These are phyloP conservation scores for Mariannaea elegans DNA, from an alignment of 2,329 filamentous ascomycete species.

Conservation along the genomic window DNA sequence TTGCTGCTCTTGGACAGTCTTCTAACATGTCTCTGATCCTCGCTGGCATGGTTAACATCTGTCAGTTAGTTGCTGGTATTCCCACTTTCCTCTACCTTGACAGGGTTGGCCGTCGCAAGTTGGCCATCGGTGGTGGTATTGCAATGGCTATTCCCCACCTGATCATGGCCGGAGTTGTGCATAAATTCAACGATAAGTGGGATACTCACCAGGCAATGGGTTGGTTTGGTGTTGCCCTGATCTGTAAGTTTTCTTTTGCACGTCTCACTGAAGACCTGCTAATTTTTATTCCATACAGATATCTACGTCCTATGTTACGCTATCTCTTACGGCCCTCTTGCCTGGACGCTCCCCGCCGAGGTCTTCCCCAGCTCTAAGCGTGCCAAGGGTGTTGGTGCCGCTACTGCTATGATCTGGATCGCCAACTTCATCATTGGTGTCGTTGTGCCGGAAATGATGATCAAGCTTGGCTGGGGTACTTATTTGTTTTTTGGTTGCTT, in stretches of 20 bases:
- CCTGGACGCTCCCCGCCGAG: conserved; percentile 48
- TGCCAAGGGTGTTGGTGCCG: conserved; percentile 47
- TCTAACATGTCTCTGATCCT: conserved; percentile 43
- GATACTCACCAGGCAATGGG: conserved; percentile 23
- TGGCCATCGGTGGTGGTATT: conserved; percentile 29
- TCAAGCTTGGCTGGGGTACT: conserved; percentile 56
- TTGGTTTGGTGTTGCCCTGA: conserved; percentile 27
- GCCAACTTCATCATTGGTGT: conserved; percentile 54
- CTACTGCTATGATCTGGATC: conserved; percentile 48
- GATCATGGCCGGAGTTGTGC: conserved; percentile 29
- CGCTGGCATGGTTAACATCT: conserved; percentile 47
- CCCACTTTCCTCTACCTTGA: conserved; percentile 43
- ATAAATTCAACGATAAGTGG: conserved; percentile 28
- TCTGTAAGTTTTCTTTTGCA: conserved; percentile 20
- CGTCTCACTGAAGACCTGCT: not conserved
- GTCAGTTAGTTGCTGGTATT: conserved; percentile 43
- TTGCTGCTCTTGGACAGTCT: conserved; percentile 39
- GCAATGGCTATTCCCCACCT: conserved; percentile 32
- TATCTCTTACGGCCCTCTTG: conserved; percentile 44
- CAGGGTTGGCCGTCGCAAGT: conserved; percentile 41
- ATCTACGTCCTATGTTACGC: conserved; percentile 42
- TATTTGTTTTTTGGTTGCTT: conserved; percentile 65
- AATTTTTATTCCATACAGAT: not conserved
- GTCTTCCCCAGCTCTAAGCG: conserved; percentile 47
- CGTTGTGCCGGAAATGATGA: conserved; percentile 62